Conservation (phyloP, 768 basidiomycete genomes). For the Macrolepiota dolichaula region DNA sequence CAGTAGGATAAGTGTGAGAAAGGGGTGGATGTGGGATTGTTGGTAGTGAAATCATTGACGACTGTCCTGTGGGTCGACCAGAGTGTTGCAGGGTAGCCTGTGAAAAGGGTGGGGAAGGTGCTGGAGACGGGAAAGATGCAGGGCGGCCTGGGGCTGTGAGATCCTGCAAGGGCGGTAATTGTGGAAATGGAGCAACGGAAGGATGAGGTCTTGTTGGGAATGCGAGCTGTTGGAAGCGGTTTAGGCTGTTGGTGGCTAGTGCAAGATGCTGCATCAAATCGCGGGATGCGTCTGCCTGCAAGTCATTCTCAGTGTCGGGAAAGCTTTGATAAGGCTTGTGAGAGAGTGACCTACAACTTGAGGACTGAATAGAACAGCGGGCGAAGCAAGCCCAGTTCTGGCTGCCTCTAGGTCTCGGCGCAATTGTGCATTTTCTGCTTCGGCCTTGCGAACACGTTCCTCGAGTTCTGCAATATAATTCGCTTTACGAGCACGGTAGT, state of each 20-base stretch:
- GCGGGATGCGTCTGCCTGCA: conserved; percentile 48
- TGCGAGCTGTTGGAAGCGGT: conserved; percentile 48
- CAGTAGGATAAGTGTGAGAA: conserved; percentile 4
- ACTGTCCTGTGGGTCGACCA: background rate
- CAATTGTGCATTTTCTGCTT: conserved; percentile 52
- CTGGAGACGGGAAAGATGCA: conserved; percentile 25
- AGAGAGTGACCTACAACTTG: conserved; percentile 27
- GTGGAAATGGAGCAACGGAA: conserved; percentile 2
- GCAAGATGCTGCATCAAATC: conserved; percentile 49
- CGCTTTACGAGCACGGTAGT: conserved; percentile 61
- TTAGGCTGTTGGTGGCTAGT: conserved; percentile 44
- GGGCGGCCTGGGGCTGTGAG: conserved; percentile 16
- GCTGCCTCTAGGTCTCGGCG: conserved; percentile 44
- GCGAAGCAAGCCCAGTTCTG: conserved; percentile 33
- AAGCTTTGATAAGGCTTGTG: background rate
- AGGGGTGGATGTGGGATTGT: conserved; percentile 7
- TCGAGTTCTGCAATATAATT: conserved; percentile 56
- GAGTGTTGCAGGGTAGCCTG: background rate
- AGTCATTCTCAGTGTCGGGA: conserved; percentile 3
- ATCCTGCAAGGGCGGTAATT: conserved; percentile 11
- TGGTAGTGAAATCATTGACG: background rate
- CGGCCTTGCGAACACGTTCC: conserved; percentile 46
- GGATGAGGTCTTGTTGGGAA: conserved; percentile 27
- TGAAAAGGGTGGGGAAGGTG: conserved; percentile 20
- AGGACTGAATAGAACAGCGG: conserved; percentile 22